Percentiles rank a stretch among this genome's conserved stretches.
Conservation (phyloP, 805 yeast genomes). For the Nakazawaea holstii region DNA sequence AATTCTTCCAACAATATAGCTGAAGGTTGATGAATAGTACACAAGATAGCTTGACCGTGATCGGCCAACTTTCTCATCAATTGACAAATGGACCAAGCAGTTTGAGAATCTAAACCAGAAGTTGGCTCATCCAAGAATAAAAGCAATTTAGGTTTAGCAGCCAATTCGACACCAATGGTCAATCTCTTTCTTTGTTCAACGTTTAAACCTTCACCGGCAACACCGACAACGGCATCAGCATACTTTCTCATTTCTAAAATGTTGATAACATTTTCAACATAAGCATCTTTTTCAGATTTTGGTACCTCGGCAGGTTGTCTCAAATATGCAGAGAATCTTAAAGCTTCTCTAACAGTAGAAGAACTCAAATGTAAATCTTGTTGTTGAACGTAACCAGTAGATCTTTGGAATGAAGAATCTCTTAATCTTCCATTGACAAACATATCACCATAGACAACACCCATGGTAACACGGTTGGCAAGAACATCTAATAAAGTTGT, state of each 20-base stretch:
- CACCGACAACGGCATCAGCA: conserved; percentile 79
- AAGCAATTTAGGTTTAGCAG: conserved; percentile 60
- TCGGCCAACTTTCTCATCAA: conserved; percentile 62
- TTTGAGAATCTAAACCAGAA: conserved; percentile 68
- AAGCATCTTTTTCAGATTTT: conserved; percentile 52
- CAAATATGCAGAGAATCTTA: conserved; percentile 63
- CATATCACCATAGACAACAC: conserved; percentile 68
- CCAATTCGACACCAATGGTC: conserved; percentile 69
- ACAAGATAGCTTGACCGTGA: conserved; percentile 69
- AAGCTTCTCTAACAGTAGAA: conserved; percentile 70
- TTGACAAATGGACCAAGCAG: conserved; percentile 65
- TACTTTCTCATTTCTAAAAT: conserved; percentile 64
- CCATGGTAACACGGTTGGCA: conserved; percentile 65
- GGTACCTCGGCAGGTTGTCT: conserved; percentile 63
- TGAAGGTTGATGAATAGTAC: conserved; percentile 78
- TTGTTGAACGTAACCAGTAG: conserved; percentile 79
- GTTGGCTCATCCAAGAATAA: conserved; percentile 70
- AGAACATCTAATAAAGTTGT: conserved; percentile 71
- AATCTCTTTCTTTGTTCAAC: conserved; percentile 66
- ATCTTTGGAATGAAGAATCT: conserved; percentile 64
- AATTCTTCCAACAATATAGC: conserved; percentile 64
- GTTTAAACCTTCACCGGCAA: conserved; percentile 65
- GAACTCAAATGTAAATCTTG: conserved; percentile 71
- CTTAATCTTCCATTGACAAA: conserved; percentile 64
- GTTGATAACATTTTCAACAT: conserved; percentile 64